Percentiles rank a stretch among this genome's conserved stretches.
Evolutionary conservation across 2,329 filamentous ascomycete genomes (phyloP).

Genomic region (Cryphonectria parasitica): DNA sequence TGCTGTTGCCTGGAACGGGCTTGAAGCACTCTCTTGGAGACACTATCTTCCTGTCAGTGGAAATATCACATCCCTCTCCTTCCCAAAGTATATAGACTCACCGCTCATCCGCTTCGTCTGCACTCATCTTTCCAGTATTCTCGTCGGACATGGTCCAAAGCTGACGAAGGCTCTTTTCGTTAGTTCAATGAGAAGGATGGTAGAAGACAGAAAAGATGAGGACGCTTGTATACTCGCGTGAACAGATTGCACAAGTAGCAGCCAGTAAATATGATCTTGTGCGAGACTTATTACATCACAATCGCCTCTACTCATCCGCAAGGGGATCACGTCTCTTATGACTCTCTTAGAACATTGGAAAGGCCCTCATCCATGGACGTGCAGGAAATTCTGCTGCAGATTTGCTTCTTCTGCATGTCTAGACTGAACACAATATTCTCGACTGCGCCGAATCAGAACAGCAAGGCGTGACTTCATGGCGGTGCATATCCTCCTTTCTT

Average conservation of each 20-base stretch:
- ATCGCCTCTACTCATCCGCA: background rate
- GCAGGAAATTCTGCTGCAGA: background rate
- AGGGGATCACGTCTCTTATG: background rate
- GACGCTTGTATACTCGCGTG: no score
- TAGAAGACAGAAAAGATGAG: background rate
- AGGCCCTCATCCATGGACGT: background rate
- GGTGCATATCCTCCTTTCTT: background rate
- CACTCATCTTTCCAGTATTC: no score
- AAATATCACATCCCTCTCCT: background rate
- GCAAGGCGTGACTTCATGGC: background rate
- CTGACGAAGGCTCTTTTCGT: no score
- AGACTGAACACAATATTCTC: background rate
- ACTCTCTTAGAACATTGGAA: background rate
- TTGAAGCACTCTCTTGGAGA: background rate
- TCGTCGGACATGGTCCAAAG: background rate
- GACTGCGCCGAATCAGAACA: background rate
- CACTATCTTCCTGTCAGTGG: background rate
- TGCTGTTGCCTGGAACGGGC: background rate
- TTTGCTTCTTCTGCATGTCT: background rate
- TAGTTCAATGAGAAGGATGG: background rate
- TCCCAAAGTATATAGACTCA: background rate
- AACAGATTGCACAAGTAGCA: no score
- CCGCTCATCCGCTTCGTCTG: no score
- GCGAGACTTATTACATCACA: background rate
- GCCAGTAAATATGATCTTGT: background rate